A percentile compares a stretch with the other conserved stretches of the same genome.
phyloP scores from a whole-genome alignment of 768 basidiomycete genomes.

The Hirschioporus abietinus region DNA sequence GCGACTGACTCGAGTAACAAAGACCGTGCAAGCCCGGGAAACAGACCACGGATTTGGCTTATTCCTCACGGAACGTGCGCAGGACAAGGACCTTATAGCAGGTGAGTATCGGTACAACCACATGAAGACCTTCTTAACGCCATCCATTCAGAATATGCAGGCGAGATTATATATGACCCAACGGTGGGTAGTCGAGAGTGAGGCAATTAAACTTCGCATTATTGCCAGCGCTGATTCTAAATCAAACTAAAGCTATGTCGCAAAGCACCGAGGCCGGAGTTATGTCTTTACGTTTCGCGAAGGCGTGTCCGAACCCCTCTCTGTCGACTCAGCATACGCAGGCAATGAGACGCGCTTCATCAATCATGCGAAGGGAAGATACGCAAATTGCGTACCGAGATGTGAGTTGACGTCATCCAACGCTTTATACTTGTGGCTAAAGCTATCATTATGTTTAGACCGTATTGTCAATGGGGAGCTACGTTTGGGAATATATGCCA shows the following conservation, averaged over 20 bases:
- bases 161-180: conserved; percentile 49
- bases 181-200: conserved; percentile 50
- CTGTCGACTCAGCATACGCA: conserved; percentile 49
- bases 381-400: conserved; percentile 40
- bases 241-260: conserved; percentile 30
- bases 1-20: not conserved
- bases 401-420: conserved; percentile 28
- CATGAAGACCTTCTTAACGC: not conserved
- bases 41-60: conserved; percentile 4
- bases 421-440: not conserved
- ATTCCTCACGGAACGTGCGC: conserved; percentile 31
- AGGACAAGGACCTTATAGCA: conserved; percentile 41
- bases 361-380: conserved; percentile 42
- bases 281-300: conserved; percentile 43
- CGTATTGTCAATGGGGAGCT: conserved; percentile 59
- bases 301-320: conserved; percentile 37
- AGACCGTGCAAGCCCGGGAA: not conserved
- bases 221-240: not conserved
- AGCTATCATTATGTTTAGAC: conserved; percentile 30
- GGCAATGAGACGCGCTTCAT: conserved; percentile 68
- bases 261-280: conserved; percentile 45
- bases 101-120: conserved; percentile 26
- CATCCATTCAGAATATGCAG: conserved; percentile 51
- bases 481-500: conserved; percentile 56
- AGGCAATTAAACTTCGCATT: conserved; percentile 16